A percentile compares a stretch with the other conserved stretches of the same genome.
Conservation (phyloP, 768 basidiomycete species). For the Serpula lacrymans region DNA sequence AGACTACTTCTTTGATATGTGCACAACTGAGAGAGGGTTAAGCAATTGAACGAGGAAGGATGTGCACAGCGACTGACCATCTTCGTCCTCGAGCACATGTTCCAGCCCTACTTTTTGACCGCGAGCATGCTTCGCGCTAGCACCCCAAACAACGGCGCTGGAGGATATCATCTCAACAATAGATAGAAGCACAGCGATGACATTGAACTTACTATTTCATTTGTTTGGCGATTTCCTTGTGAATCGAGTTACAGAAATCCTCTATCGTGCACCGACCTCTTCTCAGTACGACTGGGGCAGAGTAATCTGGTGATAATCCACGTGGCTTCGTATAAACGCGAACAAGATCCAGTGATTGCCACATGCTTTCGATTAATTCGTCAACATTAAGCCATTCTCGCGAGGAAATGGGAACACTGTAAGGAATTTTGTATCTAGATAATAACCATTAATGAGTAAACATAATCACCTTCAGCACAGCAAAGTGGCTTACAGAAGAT, state of each 20-base stretch:
- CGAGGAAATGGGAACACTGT: conserved; percentile 93
- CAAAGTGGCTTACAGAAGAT: conserved; percentile 60
- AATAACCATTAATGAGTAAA: conserved; percentile 3
- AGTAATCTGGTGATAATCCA: conserved; percentile 88
- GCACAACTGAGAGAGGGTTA: conserved; percentile 41
- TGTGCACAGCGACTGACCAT: conserved; percentile 52
- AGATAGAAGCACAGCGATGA: neutral
- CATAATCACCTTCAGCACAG: too few species aligned
- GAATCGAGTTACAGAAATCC: conserved; percentile 90
- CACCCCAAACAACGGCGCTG: conserved; percentile 92
- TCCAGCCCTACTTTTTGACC: conserved; percentile 95
- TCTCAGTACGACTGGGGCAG: conserved; percentile 82
- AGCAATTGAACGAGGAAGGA: neutral
- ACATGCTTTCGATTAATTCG: conserved; percentile 91
- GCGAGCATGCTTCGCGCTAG: conserved; percentile 94
- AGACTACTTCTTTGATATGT: conserved; percentile 53
- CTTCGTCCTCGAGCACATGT: conserved; percentile 84
- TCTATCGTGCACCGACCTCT: conserved; percentile 65
- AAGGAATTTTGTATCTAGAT: conserved; percentile 85
- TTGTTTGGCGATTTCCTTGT: conserved; percentile 96
- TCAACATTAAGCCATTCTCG: conserved; percentile 96
- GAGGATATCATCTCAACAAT: conserved; percentile 2
- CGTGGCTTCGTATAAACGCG: conserved; percentile 97
- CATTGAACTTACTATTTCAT: conserved; percentile 79
- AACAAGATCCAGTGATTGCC: conserved; percentile 88